A percentile compares a stretch with the other conserved stretches of the same genome.
These are phyloP conservation scores for Ustilago bromivora DNA, from an alignment of 1,284 basidiomycete genomes.

Conservation along the genomic window DNA sequence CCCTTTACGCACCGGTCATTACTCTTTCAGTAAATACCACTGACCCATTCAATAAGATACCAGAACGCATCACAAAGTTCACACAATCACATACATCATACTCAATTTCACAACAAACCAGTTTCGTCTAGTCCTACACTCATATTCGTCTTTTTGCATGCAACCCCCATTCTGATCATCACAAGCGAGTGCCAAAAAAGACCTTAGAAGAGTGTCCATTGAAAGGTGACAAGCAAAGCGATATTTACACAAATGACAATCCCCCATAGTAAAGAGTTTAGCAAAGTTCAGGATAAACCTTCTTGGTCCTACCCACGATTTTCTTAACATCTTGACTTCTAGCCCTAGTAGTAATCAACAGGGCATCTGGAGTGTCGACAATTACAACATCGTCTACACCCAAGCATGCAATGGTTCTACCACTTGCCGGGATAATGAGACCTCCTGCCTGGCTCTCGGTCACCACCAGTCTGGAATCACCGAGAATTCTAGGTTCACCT, in stretches of 20 bases:
- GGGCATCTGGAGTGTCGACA: slow-evolving; percentile 68
- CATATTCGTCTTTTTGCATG: not conserved
- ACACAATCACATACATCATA: not conserved
- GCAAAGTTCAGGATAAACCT: slow-evolving; percentile 62
- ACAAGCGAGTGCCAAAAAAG: not conserved
- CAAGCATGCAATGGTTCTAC: slow-evolving; percentile 65
- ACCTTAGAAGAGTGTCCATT: slow-evolving; percentile 9
- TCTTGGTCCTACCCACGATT: slow-evolving; percentile 67
- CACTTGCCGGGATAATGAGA: slow-evolving; percentile 63
- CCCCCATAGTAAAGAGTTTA: slow-evolving; percentile 14
- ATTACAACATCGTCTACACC: slow-evolving; percentile 69
- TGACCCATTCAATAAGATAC: not conserved
- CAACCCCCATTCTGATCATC: not conserved
- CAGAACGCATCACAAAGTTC: not conserved
- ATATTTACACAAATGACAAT: not conserved
- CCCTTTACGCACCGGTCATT: too few species aligned
- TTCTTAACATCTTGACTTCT: slow-evolving; percentile 69
- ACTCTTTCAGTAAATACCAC: too few species aligned
- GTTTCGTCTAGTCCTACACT: too few species aligned
- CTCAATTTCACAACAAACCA: not conserved
- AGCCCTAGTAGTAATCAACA: slow-evolving; percentile 67
- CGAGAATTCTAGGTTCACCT: slow-evolving; percentile 68
- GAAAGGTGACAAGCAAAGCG: not conserved
- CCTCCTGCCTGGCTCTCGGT: slow-evolving; percentile 68
- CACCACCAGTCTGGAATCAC: slow-evolving; percentile 61